Conservation (phyloP, 2,329 filamentous ascomycete genomes). For the Aspergillus tanneri region DNA sequence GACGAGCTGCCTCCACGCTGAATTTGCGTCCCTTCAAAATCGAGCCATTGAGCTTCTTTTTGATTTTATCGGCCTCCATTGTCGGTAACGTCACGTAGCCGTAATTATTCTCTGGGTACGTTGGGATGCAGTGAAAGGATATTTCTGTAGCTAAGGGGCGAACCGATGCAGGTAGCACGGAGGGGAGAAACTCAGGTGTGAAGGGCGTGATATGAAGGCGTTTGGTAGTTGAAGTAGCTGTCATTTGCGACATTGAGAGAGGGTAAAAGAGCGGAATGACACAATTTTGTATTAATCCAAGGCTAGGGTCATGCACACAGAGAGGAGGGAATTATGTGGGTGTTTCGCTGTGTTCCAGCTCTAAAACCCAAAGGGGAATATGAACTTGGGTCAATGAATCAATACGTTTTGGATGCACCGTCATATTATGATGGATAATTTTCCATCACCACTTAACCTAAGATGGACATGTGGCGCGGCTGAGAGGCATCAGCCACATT, state of each 20-base stretch:
- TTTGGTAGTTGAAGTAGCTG: slow-evolving; percentile 26
- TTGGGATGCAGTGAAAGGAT: slow-evolving; percentile 82
- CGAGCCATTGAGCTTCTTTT: slow-evolving; percentile 84
- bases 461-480: too few species aligned
- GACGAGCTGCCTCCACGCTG: slow-evolving; percentile 75
- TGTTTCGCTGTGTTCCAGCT: too few species aligned
- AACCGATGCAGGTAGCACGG: slow-evolving; percentile 68
- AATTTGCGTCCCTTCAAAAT: slow-evolving; percentile 83
- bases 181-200: slow-evolving; percentile 68
- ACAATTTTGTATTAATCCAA: too few species aligned
- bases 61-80: slow-evolving; percentile 83
- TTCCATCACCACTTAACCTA: too few species aligned
- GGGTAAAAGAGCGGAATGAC: background rate
- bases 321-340: too few species aligned
- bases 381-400: too few species aligned
- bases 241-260: slow-evolving; percentile 19
- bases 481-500: too few species aligned
- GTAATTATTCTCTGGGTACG: slow-evolving; percentile 87
- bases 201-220: slow-evolving; percentile 89
- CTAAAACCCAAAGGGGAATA: too few species aligned
- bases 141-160: slow-evolving; percentile 70
- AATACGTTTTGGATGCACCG: too few species aligned
- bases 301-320: background rate
- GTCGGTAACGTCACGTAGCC: slow-evolving; percentile 82
- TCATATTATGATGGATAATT: too few species aligned